These are phyloP conservation scores for Nakazawaea ishiwadae DNA, from an alignment of 805 yeast species.

Conservation along the genomic window DNA sequence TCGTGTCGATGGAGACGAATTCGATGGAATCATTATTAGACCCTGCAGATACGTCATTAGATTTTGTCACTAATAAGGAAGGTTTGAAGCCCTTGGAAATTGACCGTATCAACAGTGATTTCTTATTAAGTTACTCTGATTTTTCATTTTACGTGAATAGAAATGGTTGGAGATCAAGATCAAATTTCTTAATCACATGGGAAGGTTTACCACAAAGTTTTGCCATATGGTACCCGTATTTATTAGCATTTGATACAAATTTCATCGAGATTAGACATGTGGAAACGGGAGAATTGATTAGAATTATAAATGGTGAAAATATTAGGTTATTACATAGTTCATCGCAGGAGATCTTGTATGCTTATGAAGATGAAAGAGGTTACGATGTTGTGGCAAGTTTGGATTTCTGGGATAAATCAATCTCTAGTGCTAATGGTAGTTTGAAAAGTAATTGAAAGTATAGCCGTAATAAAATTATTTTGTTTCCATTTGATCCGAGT, in stretches of 20 bases:
- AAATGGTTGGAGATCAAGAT: slow-evolving; percentile 94
- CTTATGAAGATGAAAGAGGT: slow-evolving; percentile 86
- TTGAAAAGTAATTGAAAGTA: too few relatives aligned
- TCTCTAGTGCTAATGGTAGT: slow-evolving; percentile 16
- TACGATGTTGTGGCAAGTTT: slow-evolving; percentile 88
- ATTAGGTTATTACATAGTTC: slow-evolving; percentile 84
- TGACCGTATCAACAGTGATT: slow-evolving; percentile 84
- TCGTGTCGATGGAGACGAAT: slow-evolving; percentile 78
- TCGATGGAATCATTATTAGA: slow-evolving; percentile 87
- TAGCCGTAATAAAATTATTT: too few relatives aligned
- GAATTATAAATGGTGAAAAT: slow-evolving; percentile 91
- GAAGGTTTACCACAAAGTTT: slow-evolving; percentile 93
- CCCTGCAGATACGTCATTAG: slow-evolving; percentile 97
- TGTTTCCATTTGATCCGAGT: too few relatives aligned
- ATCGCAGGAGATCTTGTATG: slow-evolving; percentile 90
- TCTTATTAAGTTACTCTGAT: slow-evolving; percentile 83
- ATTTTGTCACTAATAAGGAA: slow-evolving; percentile 83
- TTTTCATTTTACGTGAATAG: slow-evolving; percentile 92
- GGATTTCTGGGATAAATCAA: slow-evolving; percentile 71
- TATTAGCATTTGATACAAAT: slow-evolving; percentile 83
- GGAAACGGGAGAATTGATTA: slow-evolving; percentile 76
- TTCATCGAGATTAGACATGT: slow-evolving; percentile 92
- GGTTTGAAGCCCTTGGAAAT: slow-evolving; percentile 86
- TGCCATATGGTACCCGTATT: slow-evolving; percentile 91
- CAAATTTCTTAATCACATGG: slow-evolving; percentile 94